Base-by-base conservation (phyloP, 2,329 filamentous ascomycete species). In the Capronia americana region DNA sequence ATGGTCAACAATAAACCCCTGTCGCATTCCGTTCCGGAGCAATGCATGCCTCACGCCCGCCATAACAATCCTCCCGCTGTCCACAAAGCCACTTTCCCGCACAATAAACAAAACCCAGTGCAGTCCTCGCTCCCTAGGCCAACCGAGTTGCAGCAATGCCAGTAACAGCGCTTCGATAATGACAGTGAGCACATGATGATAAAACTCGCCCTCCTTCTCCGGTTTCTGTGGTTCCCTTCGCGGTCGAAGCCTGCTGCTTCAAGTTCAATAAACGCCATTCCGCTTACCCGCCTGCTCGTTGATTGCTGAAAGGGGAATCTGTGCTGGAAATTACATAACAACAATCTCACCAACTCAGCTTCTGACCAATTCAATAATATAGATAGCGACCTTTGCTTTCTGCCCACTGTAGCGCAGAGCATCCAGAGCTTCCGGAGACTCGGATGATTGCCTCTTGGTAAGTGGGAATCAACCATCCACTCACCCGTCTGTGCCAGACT, bases 301-400 rank as follows among this genome's bases (percentile, higher is more conserved):
- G 61, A 57, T 41, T 61, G 64, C 67, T 67, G 57, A 67, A 67
- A 57, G 67, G 67, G 67, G 67, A 69, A 69, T 69, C 64, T 59
- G 64, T 69, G 67, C 64, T 58, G 24, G 57, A 69, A 69, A 59
- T 56, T n/a, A 64, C 48, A 38, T 38, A 64, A 55, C 58, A 62
- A 63, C 38, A 57, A 54, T 24, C 23, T 38, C 58, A 30, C 58
- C 58, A 30, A 53, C 30, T 54, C 48, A n/a, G 32, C 30, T 61
- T 20, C 46, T 38, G 30, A 30, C 48, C 14, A 26, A 44, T 20
- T 61, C 32, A 24, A 50, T 32, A 23, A 26, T 5, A 28, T 34
- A 28, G 23, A 20, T 46, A 56, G 24, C 50, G 57, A 57, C 24
- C 23, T 62, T 34, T 34, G 28, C 8, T 41, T 10, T 14, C 56